Base-by-base conservation (phyloP, 208 protist genomes). In the Leishmania turanica region DNA sequence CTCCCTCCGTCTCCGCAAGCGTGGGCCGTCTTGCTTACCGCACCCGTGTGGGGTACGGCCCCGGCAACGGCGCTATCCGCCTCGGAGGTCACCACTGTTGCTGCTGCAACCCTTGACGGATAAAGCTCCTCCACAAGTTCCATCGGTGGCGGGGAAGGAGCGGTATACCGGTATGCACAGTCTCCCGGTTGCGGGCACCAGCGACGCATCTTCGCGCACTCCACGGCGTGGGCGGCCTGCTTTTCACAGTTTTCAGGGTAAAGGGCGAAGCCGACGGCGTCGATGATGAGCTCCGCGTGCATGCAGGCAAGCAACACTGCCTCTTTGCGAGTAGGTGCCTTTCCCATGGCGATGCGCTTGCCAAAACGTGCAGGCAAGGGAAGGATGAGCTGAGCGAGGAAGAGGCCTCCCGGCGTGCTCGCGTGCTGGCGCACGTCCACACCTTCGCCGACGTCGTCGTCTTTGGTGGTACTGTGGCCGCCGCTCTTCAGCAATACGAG, bases 211-310 rank as follows among this genome's bases (percentile, higher is more conserved):
- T 83, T 82, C 37, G 83, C 81, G 62, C 93, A 97, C 79, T 97
- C 93, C 74, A 77, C 82, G 2, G 88, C 92, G 78, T 98, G 95
- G 27, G 40, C 21, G 8, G 78, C 69, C 80, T 98, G 95, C 45
- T 77, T 56, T 19, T 89, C 85, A 21, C 31, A 66, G 74, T 80
- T 76, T 27, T 65, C 56, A 0, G 93, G 95, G 85, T 92, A 98
- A 9, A 98, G 84, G 7, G 88, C 87, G 56, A 96, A 84, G 31
- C 95, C 95, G 2, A 96, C 81, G 21, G 91, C 91, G 80, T 98
- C 95, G 72, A 98, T 96, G 56, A 90, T 96, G 49, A 98, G 92
- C 85, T 98, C 93, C 2, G 95, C 95, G 74, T 98, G 95, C 95
- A 98, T 98, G 80, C 91, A 96, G 65, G 93, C 93, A 40, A 97